phyloP scores from a whole-genome alignment of 2,329 filamentous ascomycete genomes.

The Ophiognomonia clavigignenti-juglandacearum region DNA sequence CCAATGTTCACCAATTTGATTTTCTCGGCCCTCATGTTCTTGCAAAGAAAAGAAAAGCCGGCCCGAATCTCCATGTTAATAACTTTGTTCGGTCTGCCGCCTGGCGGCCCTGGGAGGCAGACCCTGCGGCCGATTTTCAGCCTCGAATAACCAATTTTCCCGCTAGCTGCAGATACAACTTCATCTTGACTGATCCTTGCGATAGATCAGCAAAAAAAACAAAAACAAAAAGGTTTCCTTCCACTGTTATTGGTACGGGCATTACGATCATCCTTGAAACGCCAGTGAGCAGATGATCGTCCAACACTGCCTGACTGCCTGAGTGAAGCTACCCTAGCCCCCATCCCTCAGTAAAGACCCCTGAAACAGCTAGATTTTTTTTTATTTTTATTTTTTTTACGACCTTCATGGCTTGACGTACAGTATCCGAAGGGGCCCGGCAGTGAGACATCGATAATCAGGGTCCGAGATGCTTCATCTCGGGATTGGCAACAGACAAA shows the following conservation, averaged over 20 bases:
- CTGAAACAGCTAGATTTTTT: not conserved
- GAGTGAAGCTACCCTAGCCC: not conserved
- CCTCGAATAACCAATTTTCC: slow-evolving; percentile 4
- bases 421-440: too few relatives aligned
- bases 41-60: not conserved
- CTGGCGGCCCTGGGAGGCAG: too few relatives aligned
- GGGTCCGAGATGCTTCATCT: too few relatives aligned
- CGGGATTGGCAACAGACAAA: too few relatives aligned
- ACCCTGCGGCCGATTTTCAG: not conserved
- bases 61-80: not conserved
- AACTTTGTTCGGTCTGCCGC: not conserved
- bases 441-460: too few relatives aligned
- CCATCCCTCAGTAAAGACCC: slow-evolving; percentile 4
- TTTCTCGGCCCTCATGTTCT: not conserved
- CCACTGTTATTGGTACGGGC: not conserved
- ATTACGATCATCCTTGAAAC: slow-evolving; percentile 3
- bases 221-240: too few relatives aligned
- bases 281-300: slow-evolving; percentile 5
- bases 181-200: slow-evolving; percentile 3
- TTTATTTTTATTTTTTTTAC: too few relatives aligned
- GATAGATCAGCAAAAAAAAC: not conserved
- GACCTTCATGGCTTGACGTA: too few relatives aligned
- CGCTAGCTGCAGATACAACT: not conserved
- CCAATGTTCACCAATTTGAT: slow-evolving; percentile 6
- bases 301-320: too few relatives aligned